phyloP scores from a whole-genome alignment of 192 early-diverging fungal species.

The Coemansia sp. region DNA sequence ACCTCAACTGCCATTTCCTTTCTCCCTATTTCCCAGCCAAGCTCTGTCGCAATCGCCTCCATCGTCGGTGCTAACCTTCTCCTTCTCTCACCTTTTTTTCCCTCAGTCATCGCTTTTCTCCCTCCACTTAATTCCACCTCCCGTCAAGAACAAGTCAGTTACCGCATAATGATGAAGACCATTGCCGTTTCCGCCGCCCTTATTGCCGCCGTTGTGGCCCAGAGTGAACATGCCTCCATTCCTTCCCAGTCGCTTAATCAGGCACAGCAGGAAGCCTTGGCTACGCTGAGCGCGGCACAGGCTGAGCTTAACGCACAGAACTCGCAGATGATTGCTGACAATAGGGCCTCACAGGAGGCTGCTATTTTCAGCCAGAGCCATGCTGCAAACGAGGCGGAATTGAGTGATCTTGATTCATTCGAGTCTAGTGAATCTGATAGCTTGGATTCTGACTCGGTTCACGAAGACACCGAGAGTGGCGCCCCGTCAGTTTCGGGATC shows the following conservation, averaged over 20 bases:
- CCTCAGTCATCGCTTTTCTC: neutral
- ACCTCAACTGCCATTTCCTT: neutral
- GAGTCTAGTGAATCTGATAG: constrained; percentile 24
- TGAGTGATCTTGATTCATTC: constrained; percentile 28
- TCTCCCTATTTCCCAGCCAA: neutral
- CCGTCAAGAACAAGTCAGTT: neutral
- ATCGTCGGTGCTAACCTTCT: neutral
- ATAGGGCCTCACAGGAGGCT: constrained; percentile 44
- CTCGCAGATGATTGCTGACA: constrained; percentile 38
- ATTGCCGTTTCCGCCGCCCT: constrained; percentile 22
- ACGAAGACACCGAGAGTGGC: constrained; percentile 17
- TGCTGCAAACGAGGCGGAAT: constrained; percentile 14
- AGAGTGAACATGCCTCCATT: constrained; percentile 8
- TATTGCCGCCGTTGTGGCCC: constrained; percentile 24
- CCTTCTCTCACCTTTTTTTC: neutral
- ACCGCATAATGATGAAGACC: constrained; percentile 29
- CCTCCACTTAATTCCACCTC: neutral
- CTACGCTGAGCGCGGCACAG: constrained; percentile 50
- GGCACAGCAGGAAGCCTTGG: constrained; percentile 38
- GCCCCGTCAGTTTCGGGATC: constrained; percentile 33
- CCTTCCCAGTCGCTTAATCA: constrained; percentile 46
- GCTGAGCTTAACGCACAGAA: constrained; percentile 32
- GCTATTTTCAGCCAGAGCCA: constrained; percentile 43
- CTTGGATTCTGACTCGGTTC: constrained; percentile 5
- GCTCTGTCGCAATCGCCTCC: neutral